Conservation (phyloP, 1,284 basidiomycete species). For the Vanrija humicola region DNA sequence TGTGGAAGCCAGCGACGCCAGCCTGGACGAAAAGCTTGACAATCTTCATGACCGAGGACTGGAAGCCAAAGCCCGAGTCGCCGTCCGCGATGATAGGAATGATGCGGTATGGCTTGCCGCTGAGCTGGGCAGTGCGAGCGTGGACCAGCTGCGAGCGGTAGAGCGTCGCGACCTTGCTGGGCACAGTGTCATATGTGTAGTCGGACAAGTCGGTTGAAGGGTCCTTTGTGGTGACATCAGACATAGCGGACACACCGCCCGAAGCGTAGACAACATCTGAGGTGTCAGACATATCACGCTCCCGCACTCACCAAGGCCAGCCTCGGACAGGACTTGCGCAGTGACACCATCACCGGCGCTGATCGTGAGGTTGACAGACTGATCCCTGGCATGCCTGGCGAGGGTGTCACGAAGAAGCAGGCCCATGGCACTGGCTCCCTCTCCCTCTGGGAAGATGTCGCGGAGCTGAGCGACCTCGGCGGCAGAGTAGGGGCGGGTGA, state of each 20-base stretch:
- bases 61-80: constrained; percentile 32
- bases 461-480: constrained; percentile 18
- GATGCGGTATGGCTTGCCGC: constrained; percentile 1
- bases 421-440: constrained; percentile 12
- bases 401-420: constrained; percentile 12
- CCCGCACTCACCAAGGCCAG: constrained; percentile 16
- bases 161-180: constrained; percentile 15
- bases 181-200: constrained; percentile 19
- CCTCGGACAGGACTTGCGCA: constrained; percentile 12
- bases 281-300: neutral
- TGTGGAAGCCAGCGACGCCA: constrained; percentile 18
- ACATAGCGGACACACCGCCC: constrained; percentile 4
- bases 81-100: constrained; percentile 23
- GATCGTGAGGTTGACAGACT: constrained; percentile 4
- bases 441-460: constrained; percentile 19
- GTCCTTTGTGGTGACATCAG: constrained; percentile 6
- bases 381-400: constrained; percentile 4
- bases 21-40: constrained; percentile 24
- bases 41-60: constrained; percentile 51
- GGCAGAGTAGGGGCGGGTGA: constrained; percentile 19
- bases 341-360: constrained; percentile 8
- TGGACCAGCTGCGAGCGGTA: constrained; percentile 15
- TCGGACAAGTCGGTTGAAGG: constrained; percentile 12
- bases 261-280: constrained; percentile 10
- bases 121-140: constrained; percentile 9